Percentiles rank a stretch among this genome's conserved stretches.
Conservation (phyloP, 176 grass and related monocot species). For the Dactylis glomerata region DNA sequence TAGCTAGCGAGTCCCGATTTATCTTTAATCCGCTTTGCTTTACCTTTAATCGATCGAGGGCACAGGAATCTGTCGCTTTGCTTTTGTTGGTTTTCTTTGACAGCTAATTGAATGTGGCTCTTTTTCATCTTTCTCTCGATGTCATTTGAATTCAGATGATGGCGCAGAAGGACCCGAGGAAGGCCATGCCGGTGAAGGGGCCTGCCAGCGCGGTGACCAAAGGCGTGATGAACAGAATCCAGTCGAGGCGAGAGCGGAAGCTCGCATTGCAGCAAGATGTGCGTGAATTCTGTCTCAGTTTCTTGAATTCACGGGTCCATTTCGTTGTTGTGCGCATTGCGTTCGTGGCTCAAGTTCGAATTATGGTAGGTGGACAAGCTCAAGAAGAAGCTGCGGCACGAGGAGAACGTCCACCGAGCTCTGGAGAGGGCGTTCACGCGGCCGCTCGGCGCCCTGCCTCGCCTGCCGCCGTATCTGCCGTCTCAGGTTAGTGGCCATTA, state of each 20-base stretch:
- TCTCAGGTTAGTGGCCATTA: constrained; percentile 55
- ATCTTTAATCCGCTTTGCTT: constrained; percentile 26
- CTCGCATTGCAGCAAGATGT: constrained; percentile 96
- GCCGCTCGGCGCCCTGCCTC: constrained; percentile 91
- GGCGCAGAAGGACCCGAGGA: constrained; percentile 71
- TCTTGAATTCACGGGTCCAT: neutral
- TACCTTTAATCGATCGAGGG: constrained; percentile 38
- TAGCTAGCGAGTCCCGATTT: constrained; percentile 22
- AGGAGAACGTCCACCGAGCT: constrained; percentile 98
- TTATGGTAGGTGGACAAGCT: constrained; percentile 87
- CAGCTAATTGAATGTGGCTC: constrained; percentile 5
- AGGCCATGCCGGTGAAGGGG: constrained; percentile 41
- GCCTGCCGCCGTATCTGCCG: constrained; percentile 88
- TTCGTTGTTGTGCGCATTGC: neutral
- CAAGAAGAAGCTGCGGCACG: constrained; percentile 89
- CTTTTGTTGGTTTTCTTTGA: constrained; percentile 44
- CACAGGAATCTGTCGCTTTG: constrained; percentile 41
- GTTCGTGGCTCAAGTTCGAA: constrained; percentile 16
- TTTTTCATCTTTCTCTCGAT: constrained; percentile 28
- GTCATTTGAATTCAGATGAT: constrained; percentile 47
- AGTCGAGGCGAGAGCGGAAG: constrained; percentile 75
- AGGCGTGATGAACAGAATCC: constrained; percentile 44
- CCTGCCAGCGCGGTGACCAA: neutral
- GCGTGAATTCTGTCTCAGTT: constrained; percentile 16
- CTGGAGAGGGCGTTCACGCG: constrained; percentile 91